phyloP scores from a whole-genome alignment of 352 stramenopile genomes.

The Pythium dissimile region DNA sequence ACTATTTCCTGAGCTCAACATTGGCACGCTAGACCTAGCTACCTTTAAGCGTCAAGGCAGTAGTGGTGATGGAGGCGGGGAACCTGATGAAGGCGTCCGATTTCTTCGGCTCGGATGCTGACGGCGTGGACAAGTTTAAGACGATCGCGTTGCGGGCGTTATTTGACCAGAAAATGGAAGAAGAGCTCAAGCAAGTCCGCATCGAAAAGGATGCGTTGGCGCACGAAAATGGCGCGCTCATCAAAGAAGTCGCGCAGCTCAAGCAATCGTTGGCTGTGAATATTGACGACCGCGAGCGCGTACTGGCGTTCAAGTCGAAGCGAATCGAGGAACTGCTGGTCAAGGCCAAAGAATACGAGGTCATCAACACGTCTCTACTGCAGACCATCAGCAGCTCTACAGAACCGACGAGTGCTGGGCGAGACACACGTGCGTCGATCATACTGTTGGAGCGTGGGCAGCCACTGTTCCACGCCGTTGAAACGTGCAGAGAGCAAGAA shows the following conservation, averaged over 20 bases:
- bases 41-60: too few relatives aligned
- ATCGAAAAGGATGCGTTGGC: conserved; percentile 38
- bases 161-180: conserved; percentile 62
- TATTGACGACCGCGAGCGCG: conserved; percentile 65
- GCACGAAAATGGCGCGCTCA: conserved; percentile 30
- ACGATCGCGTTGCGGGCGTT: conserved; percentile 56
- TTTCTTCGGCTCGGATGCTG: conserved; percentile 51
- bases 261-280: conserved; percentile 41
- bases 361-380: conserved; percentile 45
- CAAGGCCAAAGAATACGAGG: conserved; percentile 46
- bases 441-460: conserved; percentile 33
- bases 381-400: conserved; percentile 38
- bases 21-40: not conserved
- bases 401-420: conserved; percentile 10
- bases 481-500: conserved; percentile 55
- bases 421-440: conserved; percentile 32
- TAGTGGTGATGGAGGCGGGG: not conserved
- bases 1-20: too few relatives aligned
- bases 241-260: conserved; percentile 35
- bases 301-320: conserved; percentile 64
- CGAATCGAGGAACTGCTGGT: conserved; percentile 54
- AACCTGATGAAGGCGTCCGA: conserved; percentile 33
- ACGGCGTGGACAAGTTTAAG: conserved; percentile 62
- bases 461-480: conserved; percentile 51
- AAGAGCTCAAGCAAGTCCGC: conserved; percentile 45